Conservation (phyloP, 768 basidiomycete species). For the Termitomyces sp. region DNA sequence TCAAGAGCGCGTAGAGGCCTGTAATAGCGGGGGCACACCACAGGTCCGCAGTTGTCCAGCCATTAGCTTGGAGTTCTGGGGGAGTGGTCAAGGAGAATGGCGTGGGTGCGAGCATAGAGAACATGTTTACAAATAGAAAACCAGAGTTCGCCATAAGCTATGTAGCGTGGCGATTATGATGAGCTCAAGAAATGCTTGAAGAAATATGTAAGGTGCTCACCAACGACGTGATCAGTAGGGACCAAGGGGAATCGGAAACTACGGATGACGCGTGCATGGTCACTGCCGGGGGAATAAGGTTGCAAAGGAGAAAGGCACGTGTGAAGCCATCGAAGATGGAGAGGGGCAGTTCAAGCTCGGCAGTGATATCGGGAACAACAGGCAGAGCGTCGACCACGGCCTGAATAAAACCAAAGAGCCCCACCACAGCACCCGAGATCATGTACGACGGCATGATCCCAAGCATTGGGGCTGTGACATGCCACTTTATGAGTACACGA, state of each 20-base stretch:
- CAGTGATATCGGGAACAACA: constrained; percentile 40
- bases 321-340: constrained; percentile 73
- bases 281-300: constrained; percentile 68
- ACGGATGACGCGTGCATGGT: constrained; percentile 40
- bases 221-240: constrained; percentile 67
- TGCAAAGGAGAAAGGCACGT: constrained; percentile 74
- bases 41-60: constrained; percentile 81
- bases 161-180: background rate
- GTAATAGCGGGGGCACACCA: constrained; percentile 83
- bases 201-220: constrained; percentile 31
- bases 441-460: constrained; percentile 74
- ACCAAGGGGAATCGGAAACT: constrained; percentile 67
- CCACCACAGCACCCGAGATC: constrained; percentile 59
- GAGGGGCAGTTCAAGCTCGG: constrained; percentile 63
- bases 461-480: constrained; percentile 49
- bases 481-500: constrained; percentile 3
- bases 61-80: constrained; percentile 71
- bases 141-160: constrained; percentile 74
- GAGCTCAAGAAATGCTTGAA: background rate
- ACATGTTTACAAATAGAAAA: constrained; percentile 72
- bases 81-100: constrained; percentile 68
- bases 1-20: constrained; percentile 73
- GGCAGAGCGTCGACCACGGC: constrained; percentile 60
- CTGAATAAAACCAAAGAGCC: constrained; percentile 57
- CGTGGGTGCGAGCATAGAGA: constrained; percentile 72